Evolutionary conservation across 371 early-diverging fungal genomes (phyloP).

Genomic region (Mucor sp.): DNA sequence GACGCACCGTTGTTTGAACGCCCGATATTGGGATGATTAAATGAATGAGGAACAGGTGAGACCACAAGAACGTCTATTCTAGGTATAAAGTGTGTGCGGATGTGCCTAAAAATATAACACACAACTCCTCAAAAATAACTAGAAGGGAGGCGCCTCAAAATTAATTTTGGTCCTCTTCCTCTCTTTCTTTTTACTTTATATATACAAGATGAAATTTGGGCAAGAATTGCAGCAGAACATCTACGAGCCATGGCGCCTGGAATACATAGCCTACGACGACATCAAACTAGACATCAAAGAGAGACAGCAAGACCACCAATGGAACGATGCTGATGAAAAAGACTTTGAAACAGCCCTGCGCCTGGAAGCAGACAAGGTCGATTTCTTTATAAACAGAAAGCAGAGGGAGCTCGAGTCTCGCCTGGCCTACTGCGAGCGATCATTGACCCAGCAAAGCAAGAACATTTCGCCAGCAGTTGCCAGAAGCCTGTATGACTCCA

Average conservation of each 20-base stretch:
- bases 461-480: slow-evolving; percentile 21
- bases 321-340: slow-evolving; percentile 76
- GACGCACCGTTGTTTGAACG: neutral
- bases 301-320: slow-evolving; percentile 38
- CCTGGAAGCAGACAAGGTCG: slow-evolving; percentile 88
- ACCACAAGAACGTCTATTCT: slow-evolving; percentile 1
- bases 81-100: neutral
- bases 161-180: neutral
- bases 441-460: slow-evolving; percentile 32
- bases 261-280: slow-evolving; percentile 84
- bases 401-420: slow-evolving; percentile 87
- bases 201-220: slow-evolving; percentile 81
- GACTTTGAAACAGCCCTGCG: slow-evolving; percentile 83
- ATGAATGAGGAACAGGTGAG: slow-evolving; percentile 1
- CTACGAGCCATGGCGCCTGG: slow-evolving; percentile 82
- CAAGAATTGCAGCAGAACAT: slow-evolving; percentile 72
- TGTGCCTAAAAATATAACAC: slow-evolving; percentile 15
- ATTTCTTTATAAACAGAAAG: slow-evolving; percentile 60
- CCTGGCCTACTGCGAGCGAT: slow-evolving; percentile 73
- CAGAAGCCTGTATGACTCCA: slow-evolving; percentile 41
- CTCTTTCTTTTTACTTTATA: slow-evolving; percentile 10
- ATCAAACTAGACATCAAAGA: slow-evolving; percentile 77
- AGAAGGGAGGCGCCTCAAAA: slow-evolving; percentile 1
- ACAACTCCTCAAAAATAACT: slow-evolving; percentile 3
- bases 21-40: neutral